These are phyloP conservation scores for Pichiaceae sp. DNA, from an alignment of 1,139 yeast genomes.

Conservation along the genomic window DNA sequence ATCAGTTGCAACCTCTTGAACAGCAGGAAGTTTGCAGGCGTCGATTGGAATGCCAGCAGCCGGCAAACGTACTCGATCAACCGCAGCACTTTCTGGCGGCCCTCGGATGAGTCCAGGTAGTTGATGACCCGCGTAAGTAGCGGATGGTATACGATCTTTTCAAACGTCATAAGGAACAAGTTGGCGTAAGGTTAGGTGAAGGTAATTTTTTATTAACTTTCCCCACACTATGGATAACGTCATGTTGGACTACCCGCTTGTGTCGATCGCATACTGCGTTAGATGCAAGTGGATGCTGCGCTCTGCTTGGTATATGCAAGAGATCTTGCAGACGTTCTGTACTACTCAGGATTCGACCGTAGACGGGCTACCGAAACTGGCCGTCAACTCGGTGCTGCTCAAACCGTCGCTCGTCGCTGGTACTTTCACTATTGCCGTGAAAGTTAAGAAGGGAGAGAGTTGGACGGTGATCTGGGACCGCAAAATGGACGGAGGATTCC, in stretches of 20 bases:
- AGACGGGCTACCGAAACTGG: constrained; percentile 7
- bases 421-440: constrained; percentile 37
- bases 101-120: constrained; percentile 52
- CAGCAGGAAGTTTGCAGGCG: constrained; percentile 43
- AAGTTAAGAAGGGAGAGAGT: constrained; percentile 14
- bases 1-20: constrained; percentile 11
- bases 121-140: constrained; percentile 52
- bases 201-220: not conserved
- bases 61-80: constrained; percentile 75
- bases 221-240: constrained; percentile 2
- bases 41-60: constrained; percentile 59
- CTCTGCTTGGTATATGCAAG: constrained; percentile 64
- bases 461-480: constrained; percentile 47
- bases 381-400: constrained; percentile 44
- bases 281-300: constrained; percentile 59
- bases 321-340: constrained; percentile 50
- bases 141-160: constrained; percentile 68
- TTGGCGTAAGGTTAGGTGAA: not conserved
- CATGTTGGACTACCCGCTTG: constrained; percentile 29
- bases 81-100: constrained; percentile 75
- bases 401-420: constrained; percentile 44
- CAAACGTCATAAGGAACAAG: constrained; percentile 23
- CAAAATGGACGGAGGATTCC: constrained; percentile 45
- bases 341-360: constrained; percentile 17
- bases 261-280: constrained; percentile 49